Conservation (phyloP, 1,284 basidiomycete genomes). For the Rhodofomes roseus region DNA sequence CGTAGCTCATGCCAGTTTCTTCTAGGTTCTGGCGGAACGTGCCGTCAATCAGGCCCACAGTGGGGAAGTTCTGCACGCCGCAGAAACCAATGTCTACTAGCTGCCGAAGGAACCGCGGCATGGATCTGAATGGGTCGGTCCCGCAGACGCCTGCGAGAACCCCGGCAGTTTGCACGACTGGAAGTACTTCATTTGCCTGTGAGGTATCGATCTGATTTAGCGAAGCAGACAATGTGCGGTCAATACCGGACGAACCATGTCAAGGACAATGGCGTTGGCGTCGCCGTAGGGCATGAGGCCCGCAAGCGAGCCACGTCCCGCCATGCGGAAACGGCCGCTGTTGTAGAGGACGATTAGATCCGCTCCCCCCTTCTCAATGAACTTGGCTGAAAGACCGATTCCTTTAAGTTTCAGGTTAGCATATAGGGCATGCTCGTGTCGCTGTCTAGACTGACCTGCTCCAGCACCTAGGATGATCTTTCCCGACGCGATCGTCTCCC, state of each 20-base stretch:
- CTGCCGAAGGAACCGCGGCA: constrained; percentile 21
- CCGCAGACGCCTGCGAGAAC: constrained; percentile 22
- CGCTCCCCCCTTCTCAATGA: constrained; percentile 22
- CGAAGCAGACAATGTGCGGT: background rate
- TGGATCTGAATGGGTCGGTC: constrained; percentile 22
- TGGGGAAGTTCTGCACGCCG: constrained; percentile 25
- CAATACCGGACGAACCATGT: constrained; percentile 14
- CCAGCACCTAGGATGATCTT: constrained; percentile 20
- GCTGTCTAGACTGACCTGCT: constrained; percentile 7
- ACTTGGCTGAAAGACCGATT: constrained; percentile 23
- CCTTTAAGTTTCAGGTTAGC: background rate
- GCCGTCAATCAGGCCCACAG: constrained; percentile 22
- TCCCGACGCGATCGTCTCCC: constrained; percentile 15
- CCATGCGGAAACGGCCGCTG: constrained; percentile 23
- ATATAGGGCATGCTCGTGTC: background rate
- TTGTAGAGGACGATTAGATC: constrained; percentile 24
- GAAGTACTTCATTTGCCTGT: constrained; percentile 21
- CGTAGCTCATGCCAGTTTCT: constrained; percentile 23
- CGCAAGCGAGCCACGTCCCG: constrained; percentile 19
- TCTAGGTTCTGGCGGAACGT: constrained; percentile 22
- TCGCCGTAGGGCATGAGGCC: constrained; percentile 24
- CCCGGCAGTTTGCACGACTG: constrained; percentile 15
- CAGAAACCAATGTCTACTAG: constrained; percentile 20
- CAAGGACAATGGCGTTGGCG: constrained; percentile 21
- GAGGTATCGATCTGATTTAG: background rate